Evolutionary conservation across 2,329 filamentous ascomycete species (phyloP), one percentile per base, ranked within the genome.

Genomic region (Pestalotiopsis fici): DNA sequence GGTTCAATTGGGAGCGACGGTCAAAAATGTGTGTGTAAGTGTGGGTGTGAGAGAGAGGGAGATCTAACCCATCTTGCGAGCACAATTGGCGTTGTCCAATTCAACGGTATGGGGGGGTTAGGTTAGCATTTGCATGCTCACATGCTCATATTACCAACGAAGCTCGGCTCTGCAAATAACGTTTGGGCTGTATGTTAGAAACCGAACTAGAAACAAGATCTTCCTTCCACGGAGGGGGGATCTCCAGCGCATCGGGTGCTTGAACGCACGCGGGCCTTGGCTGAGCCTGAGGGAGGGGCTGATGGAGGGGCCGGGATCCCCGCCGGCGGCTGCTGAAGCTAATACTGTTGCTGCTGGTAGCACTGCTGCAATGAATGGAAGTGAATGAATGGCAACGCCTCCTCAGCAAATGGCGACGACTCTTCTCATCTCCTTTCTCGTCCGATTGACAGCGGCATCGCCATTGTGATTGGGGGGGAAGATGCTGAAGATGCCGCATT

Each of bases 201-300:
- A 57, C 63, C 47, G 15, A n/a, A 57, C 54, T 54, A 65, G 63
- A 65, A 59, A 65, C 61, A 55, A 54, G 61, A 64, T 64, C 61
- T 64, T 43, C 61, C 21, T 43, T 43, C 25, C 61, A 64, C 13
- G 55, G 27, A 11, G 55, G 23, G 27, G 23, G 55, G 23, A 27
- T 57, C 55, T 27, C 55, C 55, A 57, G 55, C 55, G 55, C 55
- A 57, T 31, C 27, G 23, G 55, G 23, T 27, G 55, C 23, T 57
- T 18, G 18, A 21, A 50, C 18, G 43, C 43, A n/a, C 43, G 43
- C 18, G 43, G 18, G 43, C 21, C 43, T 21, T 50, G n/a, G 43
- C 43, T 21, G 43, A 50, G 43, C 9, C n/a, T n/a, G 35, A 28
- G 35, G 15, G 61, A 64, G 61, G 61, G 61, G 61, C 37, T 56